Percentiles rank a stretch among this genome's conserved stretches.
These are phyloP conservation scores for Trichosporon sp. DNA, from an alignment of 1,284 basidiomycete genomes.

Conservation along the genomic window DNA sequence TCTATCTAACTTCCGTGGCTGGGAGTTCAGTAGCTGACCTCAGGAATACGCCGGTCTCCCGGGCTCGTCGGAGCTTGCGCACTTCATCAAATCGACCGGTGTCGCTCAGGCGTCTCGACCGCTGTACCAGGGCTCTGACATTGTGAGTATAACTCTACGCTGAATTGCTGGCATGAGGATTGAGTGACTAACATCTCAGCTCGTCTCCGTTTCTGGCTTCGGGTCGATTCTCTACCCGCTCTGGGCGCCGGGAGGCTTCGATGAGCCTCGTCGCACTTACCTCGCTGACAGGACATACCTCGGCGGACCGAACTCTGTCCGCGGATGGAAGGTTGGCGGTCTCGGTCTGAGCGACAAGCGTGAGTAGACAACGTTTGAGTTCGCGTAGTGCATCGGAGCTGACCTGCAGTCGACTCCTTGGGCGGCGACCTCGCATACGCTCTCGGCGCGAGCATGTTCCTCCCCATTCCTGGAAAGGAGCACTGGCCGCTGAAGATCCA, in stretches of 20 bases:
- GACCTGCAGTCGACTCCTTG: slow-evolving; percentile 58
- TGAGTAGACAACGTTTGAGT: slow-evolving; percentile 45
- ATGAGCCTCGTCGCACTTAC: slow-evolving; percentile 49
- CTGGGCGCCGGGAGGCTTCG: slow-evolving; percentile 13
- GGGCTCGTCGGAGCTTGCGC: slow-evolving; percentile 58
- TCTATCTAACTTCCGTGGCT: background rate
- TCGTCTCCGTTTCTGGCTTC: slow-evolving; percentile 44
- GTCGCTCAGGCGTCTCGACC: slow-evolving; percentile 63
- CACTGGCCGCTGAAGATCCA: slow-evolving; percentile 89
- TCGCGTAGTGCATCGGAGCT: background rate
- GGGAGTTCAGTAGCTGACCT: slow-evolving; percentile 49
- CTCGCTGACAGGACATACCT: slow-evolving; percentile 81
- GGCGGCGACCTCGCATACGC: slow-evolving; percentile 89
- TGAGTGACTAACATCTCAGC: slow-evolving; percentile 23
- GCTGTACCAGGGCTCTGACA: slow-evolving; percentile 47
- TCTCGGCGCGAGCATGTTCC: slow-evolving; percentile 70
- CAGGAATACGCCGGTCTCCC: slow-evolving; percentile 69
- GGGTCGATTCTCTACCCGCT: slow-evolving; percentile 44
- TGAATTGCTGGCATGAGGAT: too few relatives aligned
- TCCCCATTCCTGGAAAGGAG: slow-evolving; percentile 68
- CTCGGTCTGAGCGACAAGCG: slow-evolving; percentile 77
- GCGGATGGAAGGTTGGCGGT: slow-evolving; percentile 77
- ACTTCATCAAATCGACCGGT: slow-evolving; percentile 65
- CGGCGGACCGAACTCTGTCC: slow-evolving; percentile 83
- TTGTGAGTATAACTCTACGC: slow-evolving; percentile 34